Evolutionary conservation across 2,329 filamentous ascomycete species (phyloP), one percentile per base, ranked within the genome.

Genomic region (Aspergillus pseudonomiae): DNA sequence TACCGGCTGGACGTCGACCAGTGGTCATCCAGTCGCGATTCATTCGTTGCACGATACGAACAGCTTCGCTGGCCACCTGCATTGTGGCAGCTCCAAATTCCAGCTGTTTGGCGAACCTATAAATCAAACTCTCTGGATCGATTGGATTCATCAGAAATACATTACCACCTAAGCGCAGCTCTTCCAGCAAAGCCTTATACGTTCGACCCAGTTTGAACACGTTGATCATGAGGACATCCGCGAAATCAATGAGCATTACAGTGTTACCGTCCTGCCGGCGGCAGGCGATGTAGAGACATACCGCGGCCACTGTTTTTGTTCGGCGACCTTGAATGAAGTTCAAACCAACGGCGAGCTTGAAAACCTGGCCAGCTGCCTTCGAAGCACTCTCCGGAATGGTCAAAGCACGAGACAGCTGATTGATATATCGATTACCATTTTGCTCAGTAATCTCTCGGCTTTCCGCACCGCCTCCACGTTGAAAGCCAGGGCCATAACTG

Each of bases 1-100:
- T 90, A 68, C 95, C 95, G 7, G 94, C 94, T 19, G 95, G 95
- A 46, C 95, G 90, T 73, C 95, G 91, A 71, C 95, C 95, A 75
- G 94, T 93, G 54, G 94, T 90, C 88, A 99, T 98, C 94, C 95
- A 98, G 79, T 99, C 95, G 60, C 92, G 86, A 68, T 92, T 94
- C 95, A 99, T 98, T 65, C 95, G 90, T 76, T 91, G 89, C 61
- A 97, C 89, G 59, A 99, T 90, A 60, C 91, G 89, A 61, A 94
- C 89, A 7, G 95, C 95, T 73, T 97, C 93, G 69, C 91, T 88
- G 48, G 93, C 94, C 16, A 99, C 93, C 69, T 91, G 91, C 75
- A 91, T 89, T 19, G 91, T 94, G 67, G 90, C 86, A 43, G 89
- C 84, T 59, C 90, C 92, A 72, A 99, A 99, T 74, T 99, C 94